A percentile compares a stretch with the other conserved stretches of the same genome.
Conservation (phyloP, 371 early-diverging fungal genomes). For the Catenaria anguillulae region DNA sequence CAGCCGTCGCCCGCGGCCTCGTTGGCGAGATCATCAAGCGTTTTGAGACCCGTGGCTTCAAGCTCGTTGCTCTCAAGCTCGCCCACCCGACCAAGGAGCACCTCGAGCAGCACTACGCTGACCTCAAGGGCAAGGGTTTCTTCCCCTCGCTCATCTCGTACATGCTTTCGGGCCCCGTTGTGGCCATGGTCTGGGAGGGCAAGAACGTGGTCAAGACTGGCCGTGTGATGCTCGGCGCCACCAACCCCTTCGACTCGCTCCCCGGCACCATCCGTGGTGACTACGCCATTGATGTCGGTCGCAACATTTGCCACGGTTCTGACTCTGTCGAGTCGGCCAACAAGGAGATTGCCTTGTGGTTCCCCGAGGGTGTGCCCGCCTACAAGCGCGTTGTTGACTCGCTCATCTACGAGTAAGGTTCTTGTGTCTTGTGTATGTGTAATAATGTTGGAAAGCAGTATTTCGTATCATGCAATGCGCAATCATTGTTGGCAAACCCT, state of each 20-base stretch:
- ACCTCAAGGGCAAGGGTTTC: constrained; percentile 85
- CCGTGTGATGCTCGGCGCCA: constrained; percentile 90
- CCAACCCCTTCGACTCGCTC: constrained; percentile 78
- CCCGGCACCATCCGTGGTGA: constrained; percentile 93
- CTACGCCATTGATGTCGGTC: constrained; percentile 27
- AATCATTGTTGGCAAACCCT: too few species aligned
- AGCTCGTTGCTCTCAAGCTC: constrained; percentile 16
- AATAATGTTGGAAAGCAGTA: too few species aligned
- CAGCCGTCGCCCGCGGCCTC: constrained; percentile 7
- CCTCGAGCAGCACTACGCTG: constrained; percentile 92
- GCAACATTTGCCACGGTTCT: constrained; percentile 98
- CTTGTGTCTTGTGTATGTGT: too few species aligned
- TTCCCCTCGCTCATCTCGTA: constrained; percentile 85
- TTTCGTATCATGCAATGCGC: too few species aligned
- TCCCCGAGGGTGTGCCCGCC: constrained; percentile 51
- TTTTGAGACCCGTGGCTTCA: constrained; percentile 28
- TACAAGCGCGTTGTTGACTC: constrained; percentile 35
- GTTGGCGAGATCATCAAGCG: constrained; percentile 28
- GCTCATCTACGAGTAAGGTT: constrained; percentile 46
- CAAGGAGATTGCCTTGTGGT: constrained; percentile 95
- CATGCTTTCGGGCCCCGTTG: constrained; percentile 78
- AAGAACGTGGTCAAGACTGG: constrained; percentile 94
- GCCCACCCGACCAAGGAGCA: constrained; percentile 49
- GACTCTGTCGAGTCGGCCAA: constrained; percentile 90
- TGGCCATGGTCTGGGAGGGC: constrained; percentile 91